Percentiles rank a stretch among this genome's conserved stretches.
phyloP scores from a whole-genome alignment of 1,284 basidiomycete species.

The Phenoliferia sp. region DNA sequence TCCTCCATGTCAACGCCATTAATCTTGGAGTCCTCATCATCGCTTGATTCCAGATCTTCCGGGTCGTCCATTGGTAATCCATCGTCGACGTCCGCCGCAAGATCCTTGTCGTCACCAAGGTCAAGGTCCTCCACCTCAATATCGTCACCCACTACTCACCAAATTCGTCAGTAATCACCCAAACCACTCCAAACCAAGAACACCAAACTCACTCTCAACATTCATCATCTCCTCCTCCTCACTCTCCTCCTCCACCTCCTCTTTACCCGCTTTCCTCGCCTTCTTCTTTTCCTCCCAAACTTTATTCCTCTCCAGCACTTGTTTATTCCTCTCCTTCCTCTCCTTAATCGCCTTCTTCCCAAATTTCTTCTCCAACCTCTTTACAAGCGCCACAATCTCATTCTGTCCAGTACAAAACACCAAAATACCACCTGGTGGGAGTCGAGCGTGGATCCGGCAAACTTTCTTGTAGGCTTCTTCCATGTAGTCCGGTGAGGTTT shows the following conservation, averaged over 20 bases:
- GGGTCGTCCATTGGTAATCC: constrained; percentile 48
- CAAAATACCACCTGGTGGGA: constrained; percentile 66
- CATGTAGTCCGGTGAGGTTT: constrained; percentile 82
- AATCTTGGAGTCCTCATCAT: constrained; percentile 43
- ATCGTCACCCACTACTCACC: constrained; percentile 45
- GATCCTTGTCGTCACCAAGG: constrained; percentile 52
- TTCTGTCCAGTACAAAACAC: constrained; percentile 74
- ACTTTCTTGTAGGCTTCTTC: constrained; percentile 86
- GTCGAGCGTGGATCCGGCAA: constrained; percentile 66
- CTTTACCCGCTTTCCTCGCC: constrained; percentile 12
- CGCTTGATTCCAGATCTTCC: constrained; percentile 42
- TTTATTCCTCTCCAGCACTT: constrained; percentile 25
- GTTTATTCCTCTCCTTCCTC: constrained; percentile 46
- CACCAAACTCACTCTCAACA: constrained; percentile 13
- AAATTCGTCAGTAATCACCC: not conserved
- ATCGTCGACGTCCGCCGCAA: constrained; percentile 59
- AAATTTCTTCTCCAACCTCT: constrained; percentile 71
- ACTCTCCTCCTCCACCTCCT: constrained; percentile 15
- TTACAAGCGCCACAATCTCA: constrained; percentile 63
- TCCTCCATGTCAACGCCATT: constrained; percentile 55
- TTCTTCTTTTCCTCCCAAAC: too few relatives aligned
- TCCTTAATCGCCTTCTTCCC: constrained; percentile 60
- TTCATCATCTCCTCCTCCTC: constrained; percentile 15
- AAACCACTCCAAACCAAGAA: not conserved
- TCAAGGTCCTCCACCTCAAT: constrained; percentile 81